Percentiles rank a stretch among this genome's conserved stretches.
These are phyloP conservation scores for Colletotrichum noveboracense DNA, from an alignment of 2,329 filamentous ascomycete genomes.

Conservation along the genomic window DNA sequence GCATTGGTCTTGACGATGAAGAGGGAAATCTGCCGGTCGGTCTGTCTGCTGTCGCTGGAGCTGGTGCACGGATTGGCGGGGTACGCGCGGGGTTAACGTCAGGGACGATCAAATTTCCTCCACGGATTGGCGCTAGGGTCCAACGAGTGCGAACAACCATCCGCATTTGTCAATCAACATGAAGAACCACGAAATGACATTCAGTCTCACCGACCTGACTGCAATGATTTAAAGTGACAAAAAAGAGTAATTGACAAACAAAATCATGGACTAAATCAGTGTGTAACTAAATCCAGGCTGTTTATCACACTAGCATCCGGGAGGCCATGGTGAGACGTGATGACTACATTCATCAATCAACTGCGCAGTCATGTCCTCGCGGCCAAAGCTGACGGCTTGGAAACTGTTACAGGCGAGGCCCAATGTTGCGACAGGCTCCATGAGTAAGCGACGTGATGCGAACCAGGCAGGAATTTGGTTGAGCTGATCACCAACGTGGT, in stretches of 20 bases:
- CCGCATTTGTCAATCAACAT: not conserved
- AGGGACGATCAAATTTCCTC: not conserved
- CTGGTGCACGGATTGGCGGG: not conserved
- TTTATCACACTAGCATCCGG: no score
- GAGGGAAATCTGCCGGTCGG: not conserved
- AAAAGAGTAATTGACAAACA: no score
- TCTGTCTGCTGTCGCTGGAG: not conserved
- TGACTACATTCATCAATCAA: no score
- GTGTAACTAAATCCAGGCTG: no score
- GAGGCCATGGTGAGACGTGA: no score
- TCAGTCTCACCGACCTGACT: no score
- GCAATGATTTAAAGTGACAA: no score
- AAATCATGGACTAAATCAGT: no score
- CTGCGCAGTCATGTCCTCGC: not conserved
- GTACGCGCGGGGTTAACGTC: not conserved
- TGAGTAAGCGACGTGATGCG: not conserved
- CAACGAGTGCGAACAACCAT: not conserved
- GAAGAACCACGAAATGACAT: no score
- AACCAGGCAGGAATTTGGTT: no score
- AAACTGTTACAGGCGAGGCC: conserved; percentile 28
- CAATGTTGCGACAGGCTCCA: conserved; percentile 21
- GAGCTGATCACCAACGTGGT: no score
- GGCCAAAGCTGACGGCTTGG: conserved; percentile 21
- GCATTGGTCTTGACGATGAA: not conserved
- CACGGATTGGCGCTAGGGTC: not conserved